A percentile compares a stretch with the other conserved stretches of the same genome.
These are phyloP conservation scores for Penicillium verrucosum DNA, from an alignment of 2,329 filamentous ascomycete genomes.

Conservation along the genomic window DNA sequence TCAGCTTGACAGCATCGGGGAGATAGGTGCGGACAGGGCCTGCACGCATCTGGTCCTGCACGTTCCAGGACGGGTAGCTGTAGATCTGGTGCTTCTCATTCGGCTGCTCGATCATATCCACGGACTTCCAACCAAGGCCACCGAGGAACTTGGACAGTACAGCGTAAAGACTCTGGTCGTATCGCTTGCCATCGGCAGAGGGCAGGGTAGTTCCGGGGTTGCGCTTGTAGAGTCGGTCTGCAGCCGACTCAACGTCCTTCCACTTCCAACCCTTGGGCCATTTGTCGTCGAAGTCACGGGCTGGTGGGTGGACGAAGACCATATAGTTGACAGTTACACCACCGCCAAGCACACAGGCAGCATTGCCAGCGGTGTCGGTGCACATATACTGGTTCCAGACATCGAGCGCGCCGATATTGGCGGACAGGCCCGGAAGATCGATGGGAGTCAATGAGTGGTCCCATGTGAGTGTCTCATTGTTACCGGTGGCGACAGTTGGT, in stretches of 20 bases:
- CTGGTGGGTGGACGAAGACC: constrained; percentile 47
- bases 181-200: constrained; percentile 63
- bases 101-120: constrained; percentile 59
- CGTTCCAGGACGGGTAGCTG: constrained; percentile 66
- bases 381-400: constrained; percentile 24
- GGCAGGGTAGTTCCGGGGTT: constrained; percentile 67
- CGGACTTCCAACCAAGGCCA: constrained; percentile 60
- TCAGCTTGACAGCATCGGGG: constrained; percentile 55
- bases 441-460: constrained; percentile 24
- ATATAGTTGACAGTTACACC: constrained; percentile 31
- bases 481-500: constrained; percentile 24
- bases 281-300: constrained; percentile 67
- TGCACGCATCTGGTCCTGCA: constrained; percentile 61
- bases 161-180: constrained; percentile 65
- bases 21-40: constrained; percentile 72
- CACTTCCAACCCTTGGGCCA: constrained; percentile 71
- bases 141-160: constrained; percentile 59
- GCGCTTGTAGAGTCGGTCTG: constrained; percentile 62
- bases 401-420: constrained; percentile 19
- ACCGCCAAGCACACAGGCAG: constrained; percentile 29
- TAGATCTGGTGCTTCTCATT: constrained; percentile 64
- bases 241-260: constrained; percentile 58
- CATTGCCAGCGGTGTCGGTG: constrained; percentile 21
- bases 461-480: constrained; percentile 25
- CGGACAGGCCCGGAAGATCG: constrained; percentile 28